These are phyloP conservation scores for Eragrostis nindensis DNA, from an alignment of 176 grass and related monocot genomes.

Conservation along the genomic window DNA sequence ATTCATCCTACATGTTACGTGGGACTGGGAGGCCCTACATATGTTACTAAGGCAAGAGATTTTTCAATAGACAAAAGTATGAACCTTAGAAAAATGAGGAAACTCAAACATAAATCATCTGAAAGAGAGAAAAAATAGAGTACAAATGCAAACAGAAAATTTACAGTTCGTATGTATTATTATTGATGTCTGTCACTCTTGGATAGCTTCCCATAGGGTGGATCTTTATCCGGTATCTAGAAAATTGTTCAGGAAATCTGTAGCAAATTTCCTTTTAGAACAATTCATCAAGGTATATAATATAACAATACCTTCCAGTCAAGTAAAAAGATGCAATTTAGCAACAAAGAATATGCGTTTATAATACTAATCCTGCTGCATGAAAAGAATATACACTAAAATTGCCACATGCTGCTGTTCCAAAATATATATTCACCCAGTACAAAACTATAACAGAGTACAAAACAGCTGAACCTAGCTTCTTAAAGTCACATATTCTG, in stretches of 20 bases:
- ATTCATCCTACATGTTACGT: not conserved
- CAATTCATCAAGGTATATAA: not conserved
- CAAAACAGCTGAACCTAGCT: not conserved
- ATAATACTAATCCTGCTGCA: not conserved
- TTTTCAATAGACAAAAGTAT: not conserved
- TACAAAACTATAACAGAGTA: not conserved
- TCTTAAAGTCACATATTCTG: not conserved
- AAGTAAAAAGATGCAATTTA: conserved; percentile 10
- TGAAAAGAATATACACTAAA: not conserved
- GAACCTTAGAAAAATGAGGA: not conserved
- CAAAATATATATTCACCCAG: not conserved
- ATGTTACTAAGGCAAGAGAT: conserved; percentile 23
- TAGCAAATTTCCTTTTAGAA: not conserved
- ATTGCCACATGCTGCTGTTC: not conserved
- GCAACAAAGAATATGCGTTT: not conserved
- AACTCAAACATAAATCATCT: not conserved
- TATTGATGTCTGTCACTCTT: conserved; percentile 76
- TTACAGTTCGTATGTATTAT: conserved; percentile 96
- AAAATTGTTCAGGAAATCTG: conserved; percentile 25
- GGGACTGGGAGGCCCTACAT: not conserved
- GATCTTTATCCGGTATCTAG: conserved; percentile 94
- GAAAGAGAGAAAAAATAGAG: not conserved
- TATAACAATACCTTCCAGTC: not conserved
- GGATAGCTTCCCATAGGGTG: conserved; percentile 98
- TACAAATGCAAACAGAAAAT: conserved; percentile 30